A percentile compares a stretch with the other conserved stretches of the same genome.
phyloP scores from a whole-genome alignment of 73 alveolate genomes.

The Paramecium sexaurelia region DNA sequence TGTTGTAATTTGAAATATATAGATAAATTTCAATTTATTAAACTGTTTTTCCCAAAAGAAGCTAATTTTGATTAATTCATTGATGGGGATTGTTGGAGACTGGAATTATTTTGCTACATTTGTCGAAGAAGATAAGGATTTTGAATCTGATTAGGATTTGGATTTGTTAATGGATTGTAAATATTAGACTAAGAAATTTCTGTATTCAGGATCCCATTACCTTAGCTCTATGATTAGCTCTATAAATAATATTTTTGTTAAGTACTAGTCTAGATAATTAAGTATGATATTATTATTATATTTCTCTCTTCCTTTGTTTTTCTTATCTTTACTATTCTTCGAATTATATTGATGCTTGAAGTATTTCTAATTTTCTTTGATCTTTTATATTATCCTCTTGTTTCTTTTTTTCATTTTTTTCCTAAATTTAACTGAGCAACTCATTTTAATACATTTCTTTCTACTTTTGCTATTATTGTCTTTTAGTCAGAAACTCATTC shows the following conservation, averaged over 20 bases:
- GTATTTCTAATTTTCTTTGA: not conserved
- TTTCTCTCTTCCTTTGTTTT: not conserved
- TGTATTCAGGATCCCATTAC: not conserved
- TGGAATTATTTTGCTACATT: not conserved
- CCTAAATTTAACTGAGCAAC: not conserved
- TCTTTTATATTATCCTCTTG: not conserved
- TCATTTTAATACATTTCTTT: not conserved
- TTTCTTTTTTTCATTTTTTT: not conserved
- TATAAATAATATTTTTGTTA: not conserved
- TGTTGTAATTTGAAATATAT: no score
- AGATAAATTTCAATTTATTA: not conserved
- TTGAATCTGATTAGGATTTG: not conserved
- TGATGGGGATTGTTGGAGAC: not conserved
- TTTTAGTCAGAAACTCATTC: not conserved
- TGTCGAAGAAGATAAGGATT: not conserved
- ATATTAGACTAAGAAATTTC: not conserved
- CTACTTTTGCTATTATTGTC: not conserved
- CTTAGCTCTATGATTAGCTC: not conserved
- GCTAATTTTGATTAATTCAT: not conserved
- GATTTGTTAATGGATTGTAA: conserved; percentile 1
- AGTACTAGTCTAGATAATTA: not conserved
- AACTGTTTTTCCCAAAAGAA: not conserved
- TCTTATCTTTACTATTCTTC: not conserved
- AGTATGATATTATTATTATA: not conserved
- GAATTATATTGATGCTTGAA: not conserved